phyloP scores from a whole-genome alignment of 2,329 filamentous ascomycete genomes.

The Epichloe festucae region DNA sequence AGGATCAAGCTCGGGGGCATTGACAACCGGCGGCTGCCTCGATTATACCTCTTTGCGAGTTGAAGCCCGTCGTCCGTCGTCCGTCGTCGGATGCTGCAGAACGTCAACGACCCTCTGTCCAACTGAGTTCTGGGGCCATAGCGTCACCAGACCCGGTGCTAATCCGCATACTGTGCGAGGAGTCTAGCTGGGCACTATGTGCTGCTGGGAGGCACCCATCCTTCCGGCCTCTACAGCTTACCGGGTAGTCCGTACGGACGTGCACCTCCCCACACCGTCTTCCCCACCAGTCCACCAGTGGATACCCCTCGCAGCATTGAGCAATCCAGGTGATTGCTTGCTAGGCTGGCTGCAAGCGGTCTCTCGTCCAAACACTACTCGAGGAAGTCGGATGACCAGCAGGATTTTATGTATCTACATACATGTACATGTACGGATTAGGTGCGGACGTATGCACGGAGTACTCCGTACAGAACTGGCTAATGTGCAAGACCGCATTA shows the following conservation, averaged over 20 bases:
- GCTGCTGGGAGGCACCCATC: not conserved
- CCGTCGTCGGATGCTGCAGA: not conserved
- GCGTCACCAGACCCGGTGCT: constrained; percentile 6
- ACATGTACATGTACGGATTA: too few species aligned
- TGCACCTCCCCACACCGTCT: not conserved
- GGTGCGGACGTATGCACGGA: not conserved
- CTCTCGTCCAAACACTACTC: constrained; percentile 1
- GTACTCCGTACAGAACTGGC: not conserved
- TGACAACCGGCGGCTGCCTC: constrained; percentile 2
- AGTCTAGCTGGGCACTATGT: not conserved
- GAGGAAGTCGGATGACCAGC: constrained; percentile 7
- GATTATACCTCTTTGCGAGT: constrained; percentile 5
- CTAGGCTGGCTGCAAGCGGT: constrained; percentile 7
- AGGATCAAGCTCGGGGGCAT: not conserved
- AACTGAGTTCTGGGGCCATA: constrained; percentile 1
- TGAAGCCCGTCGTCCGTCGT: not conserved
- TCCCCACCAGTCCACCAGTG: not conserved
- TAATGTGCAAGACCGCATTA: not conserved
- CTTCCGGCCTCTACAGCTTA: constrained; percentile 2
- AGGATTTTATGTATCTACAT: not conserved
- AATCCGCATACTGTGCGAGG: constrained; percentile 7
- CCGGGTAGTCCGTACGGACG: not conserved
- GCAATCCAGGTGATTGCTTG: not conserved
- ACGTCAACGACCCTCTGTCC: constrained; percentile 1
- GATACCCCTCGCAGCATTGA: not conserved